Evolutionary conservation across 1,284 basidiomycete species (phyloP).

Genomic region (Ustilago lituana): DNA sequence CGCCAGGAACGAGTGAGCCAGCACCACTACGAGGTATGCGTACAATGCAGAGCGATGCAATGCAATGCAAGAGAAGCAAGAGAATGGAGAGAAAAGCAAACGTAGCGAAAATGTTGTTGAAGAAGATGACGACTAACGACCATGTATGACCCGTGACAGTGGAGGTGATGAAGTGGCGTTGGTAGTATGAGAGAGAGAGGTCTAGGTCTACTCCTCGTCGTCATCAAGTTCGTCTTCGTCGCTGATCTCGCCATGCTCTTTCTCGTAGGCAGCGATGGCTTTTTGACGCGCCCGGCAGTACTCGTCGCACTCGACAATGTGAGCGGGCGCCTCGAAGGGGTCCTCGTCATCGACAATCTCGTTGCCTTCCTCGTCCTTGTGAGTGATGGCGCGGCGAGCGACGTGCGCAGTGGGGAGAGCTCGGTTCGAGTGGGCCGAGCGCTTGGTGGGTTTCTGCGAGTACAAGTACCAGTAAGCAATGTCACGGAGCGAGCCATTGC

Average conservation of each 20-base stretch:
- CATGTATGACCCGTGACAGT: constrained; percentile 34
- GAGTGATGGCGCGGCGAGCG: constrained; percentile 31
- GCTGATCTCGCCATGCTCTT: constrained; percentile 25
- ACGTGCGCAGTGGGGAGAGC: constrained; percentile 37
- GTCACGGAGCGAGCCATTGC: constrained; percentile 49
- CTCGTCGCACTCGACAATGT: constrained; percentile 48
- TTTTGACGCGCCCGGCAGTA: constrained; percentile 45
- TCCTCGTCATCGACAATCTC: constrained; percentile 46
- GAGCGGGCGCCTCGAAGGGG: constrained; percentile 22
- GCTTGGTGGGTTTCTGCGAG: constrained; percentile 30
- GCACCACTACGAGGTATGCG: constrained; percentile 36
- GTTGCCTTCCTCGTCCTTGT: constrained; percentile 50
- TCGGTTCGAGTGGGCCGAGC: constrained; percentile 47
- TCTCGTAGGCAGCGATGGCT: constrained; percentile 36
- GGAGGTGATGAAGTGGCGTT: no score
- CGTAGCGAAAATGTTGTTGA: no score
- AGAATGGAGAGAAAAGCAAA: constrained; percentile 4
- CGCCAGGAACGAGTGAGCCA: constrained; percentile 25
- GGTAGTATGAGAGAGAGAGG: no score
- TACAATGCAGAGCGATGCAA: neutral
- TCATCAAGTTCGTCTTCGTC: constrained; percentile 46
- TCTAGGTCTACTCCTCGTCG: constrained; percentile 24
- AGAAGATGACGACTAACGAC: constrained; percentile 2
- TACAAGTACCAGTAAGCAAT: constrained; percentile 56
- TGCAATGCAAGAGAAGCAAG: constrained; percentile 2